A percentile compares a stretch with the other conserved stretches of the same genome.
These are phyloP conservation scores for Phialophora chinensis DNA, from an alignment of 2,329 filamentous ascomycete genomes.

Conservation along the genomic window DNA sequence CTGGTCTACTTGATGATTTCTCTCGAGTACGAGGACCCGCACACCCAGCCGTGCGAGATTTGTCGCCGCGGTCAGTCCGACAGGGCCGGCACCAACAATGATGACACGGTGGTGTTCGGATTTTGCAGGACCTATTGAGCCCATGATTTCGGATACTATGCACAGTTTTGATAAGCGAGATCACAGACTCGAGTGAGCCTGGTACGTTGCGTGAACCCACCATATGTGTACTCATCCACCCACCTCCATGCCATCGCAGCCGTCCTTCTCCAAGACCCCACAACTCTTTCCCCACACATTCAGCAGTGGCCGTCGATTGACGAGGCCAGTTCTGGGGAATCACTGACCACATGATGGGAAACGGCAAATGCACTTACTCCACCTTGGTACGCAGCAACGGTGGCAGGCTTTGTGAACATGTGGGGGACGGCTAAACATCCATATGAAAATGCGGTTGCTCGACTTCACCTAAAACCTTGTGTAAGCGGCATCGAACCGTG, in stretches of 20 bases:
- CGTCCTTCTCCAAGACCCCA: slow-evolving; percentile 24
- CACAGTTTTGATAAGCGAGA: background rate
- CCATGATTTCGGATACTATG: slow-evolving; percentile 5
- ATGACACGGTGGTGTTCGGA: slow-evolving; percentile 29
- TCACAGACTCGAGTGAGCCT: background rate
- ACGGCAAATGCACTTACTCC: slow-evolving; percentile 24
- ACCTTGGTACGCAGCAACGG: background rate
- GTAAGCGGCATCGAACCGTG: background rate
- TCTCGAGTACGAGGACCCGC: slow-evolving; percentile 30
- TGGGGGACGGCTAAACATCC: slow-evolving; percentile 4
- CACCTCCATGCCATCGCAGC: background rate
- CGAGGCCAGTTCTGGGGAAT: slow-evolving; percentile 1
- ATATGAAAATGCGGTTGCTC: slow-evolving; percentile 5
- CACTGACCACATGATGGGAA: slow-evolving; percentile 16
- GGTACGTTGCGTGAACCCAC: slow-evolving; percentile 5
- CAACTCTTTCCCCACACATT: slow-evolving; percentile 26
- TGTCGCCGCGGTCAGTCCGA: slow-evolving; percentile 30
- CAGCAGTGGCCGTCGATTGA: background rate
- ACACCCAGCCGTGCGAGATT: slow-evolving; percentile 32
- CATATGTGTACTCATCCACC: background rate
- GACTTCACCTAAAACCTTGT: background rate
- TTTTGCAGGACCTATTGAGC: slow-evolving; percentile 18
- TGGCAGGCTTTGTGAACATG: background rate
- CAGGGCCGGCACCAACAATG: slow-evolving; percentile 32
- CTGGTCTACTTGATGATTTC: slow-evolving; percentile 31